Base-by-base conservation (phyloP, 441 rosid genomes). In the Populus trichocarpa region DNA sequence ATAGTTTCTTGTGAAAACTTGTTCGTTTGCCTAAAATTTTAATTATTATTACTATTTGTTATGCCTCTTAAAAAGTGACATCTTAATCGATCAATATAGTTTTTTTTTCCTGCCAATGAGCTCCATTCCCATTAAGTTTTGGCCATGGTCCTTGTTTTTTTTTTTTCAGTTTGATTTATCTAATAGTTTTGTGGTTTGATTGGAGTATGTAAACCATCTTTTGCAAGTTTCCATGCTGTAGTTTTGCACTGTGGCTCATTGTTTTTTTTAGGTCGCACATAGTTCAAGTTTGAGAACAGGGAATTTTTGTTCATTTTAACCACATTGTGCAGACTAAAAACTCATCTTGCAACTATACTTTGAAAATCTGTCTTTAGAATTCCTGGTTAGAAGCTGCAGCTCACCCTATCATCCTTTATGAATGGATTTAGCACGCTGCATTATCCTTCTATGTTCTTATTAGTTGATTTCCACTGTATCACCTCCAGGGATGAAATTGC, bases 401-500 rank as follows among this genome's bases (percentile, higher is more conserved):
- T 28, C 68, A 26, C 12, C 28, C 20, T 16, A 12, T 77, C 28
- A 26, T 77, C 4, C 65, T 26, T 1, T 1, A 7, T 25, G 66
- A 72, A 53, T n/a, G 69, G 30, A 22, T 25, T 25, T 25, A 32
- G 16, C 64, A 32, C 22, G 8, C 13, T 11, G 35, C 57, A 50
- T 14, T 59, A 18, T 74, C 46, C 28, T 30, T 75, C 7, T 69
- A 16, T 10, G 38, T 18, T 75, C 67, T 81, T 3, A 59, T 40
- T 69, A 61, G 30, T 74, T 68, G 18, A 22, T 73, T 76, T 28
- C 16, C 67, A 22, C 65, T 67, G 22, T 70, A 50, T 50, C 57
- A 50, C 20, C 57, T 50, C 25, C 81, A 96, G 98, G 83, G 98
- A 96, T 79, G 99, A 96, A 82, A 94, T 94, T 82, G 92, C 97